Percentiles rank a stretch among this genome's conserved stretches.
phyloP scores from a whole-genome alignment of 2,329 filamentous ascomycete genomes.

The Orbilia javanica region DNA sequence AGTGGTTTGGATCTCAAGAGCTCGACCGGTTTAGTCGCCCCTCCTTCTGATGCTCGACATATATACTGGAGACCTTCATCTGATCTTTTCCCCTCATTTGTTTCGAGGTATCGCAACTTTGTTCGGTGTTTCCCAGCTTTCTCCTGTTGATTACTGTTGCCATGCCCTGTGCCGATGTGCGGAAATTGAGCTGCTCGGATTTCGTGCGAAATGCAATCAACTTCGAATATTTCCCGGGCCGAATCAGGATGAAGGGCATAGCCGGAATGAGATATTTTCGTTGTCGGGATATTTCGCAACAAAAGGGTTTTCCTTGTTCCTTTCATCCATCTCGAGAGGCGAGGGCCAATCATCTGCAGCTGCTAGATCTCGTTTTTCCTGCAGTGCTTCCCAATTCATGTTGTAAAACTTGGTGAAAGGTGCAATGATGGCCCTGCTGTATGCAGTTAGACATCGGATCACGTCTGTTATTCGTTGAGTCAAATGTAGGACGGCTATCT shows the following conservation, averaged over 20 bases:
- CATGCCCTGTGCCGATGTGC: slow-evolving; percentile 6
- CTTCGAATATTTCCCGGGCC: slow-evolving; percentile 41
- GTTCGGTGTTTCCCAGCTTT: background rate
- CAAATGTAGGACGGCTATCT: background rate
- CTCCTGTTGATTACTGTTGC: background rate
- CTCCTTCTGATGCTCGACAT: slow-evolving; percentile 26
- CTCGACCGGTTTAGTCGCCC: slow-evolving; percentile 45
- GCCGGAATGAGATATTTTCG: slow-evolving; percentile 59
- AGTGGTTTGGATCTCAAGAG: slow-evolving; percentile 40
- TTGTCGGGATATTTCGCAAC: slow-evolving; percentile 33
- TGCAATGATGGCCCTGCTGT: slow-evolving; percentile 13
- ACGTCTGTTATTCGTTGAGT: slow-evolving; percentile 8
- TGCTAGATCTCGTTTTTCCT: slow-evolving; percentile 52
- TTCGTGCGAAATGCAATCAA: slow-evolving; percentile 29
- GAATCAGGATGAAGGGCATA: slow-evolving; percentile 49
- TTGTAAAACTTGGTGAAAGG: background rate
- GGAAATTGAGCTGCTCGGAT: slow-evolving; percentile 50
- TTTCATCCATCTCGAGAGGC: slow-evolving; percentile 21
- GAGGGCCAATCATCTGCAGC: slow-evolving; percentile 44
- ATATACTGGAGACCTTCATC: slow-evolving; percentile 40
- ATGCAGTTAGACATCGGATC: slow-evolving; percentile 34
- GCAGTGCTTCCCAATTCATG: slow-evolving; percentile 26
- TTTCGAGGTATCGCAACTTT: slow-evolving; percentile 4
- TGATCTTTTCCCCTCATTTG: slow-evolving; percentile 44
- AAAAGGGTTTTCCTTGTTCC: slow-evolving; percentile 23